Conservation (phyloP, 2,329 filamentous ascomycete genomes). For the Exophiala spinifera region DNA sequence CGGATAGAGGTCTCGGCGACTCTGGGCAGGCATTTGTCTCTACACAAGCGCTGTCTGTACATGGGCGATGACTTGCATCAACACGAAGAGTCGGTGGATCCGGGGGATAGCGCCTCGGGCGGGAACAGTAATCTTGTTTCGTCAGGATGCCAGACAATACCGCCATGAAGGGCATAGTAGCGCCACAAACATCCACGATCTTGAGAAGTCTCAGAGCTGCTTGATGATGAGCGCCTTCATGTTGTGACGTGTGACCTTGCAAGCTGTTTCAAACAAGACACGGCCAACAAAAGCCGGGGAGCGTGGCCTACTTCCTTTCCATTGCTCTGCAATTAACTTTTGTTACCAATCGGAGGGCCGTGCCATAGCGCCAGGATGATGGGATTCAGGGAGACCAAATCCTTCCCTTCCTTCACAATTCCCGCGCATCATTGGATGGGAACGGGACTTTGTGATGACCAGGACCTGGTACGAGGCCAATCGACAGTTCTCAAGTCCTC, state of each 20-base stretch:
- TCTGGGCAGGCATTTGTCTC: neutral
- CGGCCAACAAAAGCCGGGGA: too few species aligned
- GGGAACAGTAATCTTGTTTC: neutral
- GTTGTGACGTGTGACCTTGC: neutral
- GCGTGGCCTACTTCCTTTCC: too few species aligned
- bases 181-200: neutral
- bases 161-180: neutral
- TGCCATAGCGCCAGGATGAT: neutral
- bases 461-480: neutral
- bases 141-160: neutral
- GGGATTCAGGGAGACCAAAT: neutral
- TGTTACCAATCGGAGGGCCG: neutral
- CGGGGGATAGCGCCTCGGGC: neutral
- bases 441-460: neutral
- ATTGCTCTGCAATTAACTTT: too few species aligned
- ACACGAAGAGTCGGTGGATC: neutral
- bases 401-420: neutral
- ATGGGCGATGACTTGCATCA: conserved; percentile 1
- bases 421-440: neutral
- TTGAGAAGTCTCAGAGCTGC: neutral
- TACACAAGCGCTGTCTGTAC: neutral
- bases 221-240: neutral
- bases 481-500: too few species aligned
- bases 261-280: too few species aligned
- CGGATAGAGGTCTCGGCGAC: neutral